These are phyloP conservation scores for Colletotrichum salicis DNA, from an alignment of 2,329 filamentous ascomycete species.

Conservation along the genomic window DNA sequence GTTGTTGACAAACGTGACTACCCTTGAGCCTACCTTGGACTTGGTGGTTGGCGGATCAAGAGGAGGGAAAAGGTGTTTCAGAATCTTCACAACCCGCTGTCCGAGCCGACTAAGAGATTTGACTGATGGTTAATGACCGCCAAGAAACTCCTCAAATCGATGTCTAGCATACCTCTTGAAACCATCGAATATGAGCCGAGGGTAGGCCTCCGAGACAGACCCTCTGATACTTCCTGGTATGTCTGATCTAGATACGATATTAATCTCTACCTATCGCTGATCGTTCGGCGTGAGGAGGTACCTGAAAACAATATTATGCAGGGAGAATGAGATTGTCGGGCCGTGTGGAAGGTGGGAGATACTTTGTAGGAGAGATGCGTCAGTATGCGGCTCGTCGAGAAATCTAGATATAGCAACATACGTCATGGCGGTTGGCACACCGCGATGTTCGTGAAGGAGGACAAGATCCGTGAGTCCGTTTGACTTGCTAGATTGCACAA, in stretches of 20 bases:
- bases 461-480: slow-evolving; percentile 86
- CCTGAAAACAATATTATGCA: slow-evolving; percentile 89
- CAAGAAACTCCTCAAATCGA: not conserved
- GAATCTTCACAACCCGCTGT: slow-evolving; percentile 83
- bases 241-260: slow-evolving; percentile 88
- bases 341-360: slow-evolving; percentile 82
- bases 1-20: slow-evolving; percentile 77
- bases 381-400: slow-evolving; percentile 71
- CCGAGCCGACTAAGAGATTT: slow-evolving; percentile 72
- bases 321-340: slow-evolving; percentile 83
- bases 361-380: not conserved
- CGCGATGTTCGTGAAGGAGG: slow-evolving; percentile 90
- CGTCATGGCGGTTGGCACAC: slow-evolving; percentile 89
- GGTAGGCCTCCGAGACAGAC: slow-evolving; percentile 91
- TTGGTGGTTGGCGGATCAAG: slow-evolving; percentile 78
- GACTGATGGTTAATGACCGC: not conserved
- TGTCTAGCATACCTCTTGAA: slow-evolving; percentile 62
- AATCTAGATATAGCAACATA: slow-evolving; percentile 78
- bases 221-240: slow-evolving; percentile 89
- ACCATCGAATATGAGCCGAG: slow-evolving; percentile 94
- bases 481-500: slow-evolving; percentile 83
- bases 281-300: too few species aligned
- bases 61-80: slow-evolving; percentile 95
- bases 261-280: slow-evolving; percentile 49
- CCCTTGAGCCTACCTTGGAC: slow-evolving; percentile 83